Evolutionary conservation across 139 green algal species (phyloP).

Genomic region (Eudorina sp.): DNA sequence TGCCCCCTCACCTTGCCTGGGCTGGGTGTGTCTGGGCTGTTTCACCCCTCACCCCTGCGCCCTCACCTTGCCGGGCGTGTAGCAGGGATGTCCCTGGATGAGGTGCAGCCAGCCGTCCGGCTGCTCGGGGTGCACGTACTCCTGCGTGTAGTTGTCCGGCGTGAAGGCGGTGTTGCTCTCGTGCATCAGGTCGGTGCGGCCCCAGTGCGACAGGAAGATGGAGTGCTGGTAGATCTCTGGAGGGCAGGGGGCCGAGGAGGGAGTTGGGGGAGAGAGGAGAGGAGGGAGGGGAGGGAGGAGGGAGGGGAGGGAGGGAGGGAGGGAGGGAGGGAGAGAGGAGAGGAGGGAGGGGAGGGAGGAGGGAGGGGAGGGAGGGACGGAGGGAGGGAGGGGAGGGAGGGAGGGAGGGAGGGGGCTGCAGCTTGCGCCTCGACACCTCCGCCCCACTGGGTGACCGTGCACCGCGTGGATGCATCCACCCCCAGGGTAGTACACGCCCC

Average conservation of each 20-base stretch:
- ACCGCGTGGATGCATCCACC: no score
- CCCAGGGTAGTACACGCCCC: no score
- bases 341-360: no score
- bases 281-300: not conserved
- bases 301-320: not conserved
- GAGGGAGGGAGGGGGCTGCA: no score
- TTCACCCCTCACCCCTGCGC: no score
- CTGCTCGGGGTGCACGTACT: constrained; percentile 25
- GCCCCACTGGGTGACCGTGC: no score
- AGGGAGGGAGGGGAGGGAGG: no score
- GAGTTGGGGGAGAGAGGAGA: not conserved
- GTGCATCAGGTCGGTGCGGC: constrained; percentile 51
- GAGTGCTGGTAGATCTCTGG: constrained; percentile 54
- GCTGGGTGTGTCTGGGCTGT: no score
- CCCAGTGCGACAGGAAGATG: constrained; percentile 70
- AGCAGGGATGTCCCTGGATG: constrained; percentile 57
- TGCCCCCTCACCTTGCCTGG: no score
- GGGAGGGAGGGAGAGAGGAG: no score
- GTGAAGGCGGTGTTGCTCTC: constrained; percentile 49
- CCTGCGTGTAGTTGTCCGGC: constrained; percentile 62
- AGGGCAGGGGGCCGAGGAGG: constrained; percentile 32
- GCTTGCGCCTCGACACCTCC: no score
- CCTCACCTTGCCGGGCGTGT: constrained; percentile 32
- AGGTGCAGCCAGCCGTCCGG: constrained; percentile 54
- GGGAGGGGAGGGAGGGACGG: no score